phyloP scores from a whole-genome alignment of 169 alveolate species.

The Theileria annulata region DNA sequence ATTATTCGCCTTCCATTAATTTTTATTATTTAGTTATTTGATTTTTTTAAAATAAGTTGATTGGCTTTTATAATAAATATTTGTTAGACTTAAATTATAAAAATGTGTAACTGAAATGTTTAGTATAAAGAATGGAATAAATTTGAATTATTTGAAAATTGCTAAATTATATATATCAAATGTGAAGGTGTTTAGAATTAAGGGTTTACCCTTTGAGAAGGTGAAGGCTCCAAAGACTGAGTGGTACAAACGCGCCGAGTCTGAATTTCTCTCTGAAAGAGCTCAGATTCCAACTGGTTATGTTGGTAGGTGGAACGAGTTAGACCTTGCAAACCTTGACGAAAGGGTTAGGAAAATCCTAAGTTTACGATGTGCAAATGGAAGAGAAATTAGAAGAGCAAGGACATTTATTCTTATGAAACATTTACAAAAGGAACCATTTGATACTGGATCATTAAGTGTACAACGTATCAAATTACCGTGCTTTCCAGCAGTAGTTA shows the following conservation, averaged over 20 bases:
- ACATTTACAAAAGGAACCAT: constrained; percentile 78
- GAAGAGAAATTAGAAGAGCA: constrained; percentile 63
- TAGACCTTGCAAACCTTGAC: constrained; percentile 72
- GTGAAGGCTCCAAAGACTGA: constrained; percentile 84
- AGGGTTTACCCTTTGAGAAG: constrained; percentile 81
- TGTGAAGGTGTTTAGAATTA: constrained; percentile 77
- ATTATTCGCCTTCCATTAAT: not conserved
- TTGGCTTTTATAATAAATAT: too few relatives aligned
- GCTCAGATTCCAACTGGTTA: constrained; percentile 78
- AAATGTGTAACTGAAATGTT: not conserved
- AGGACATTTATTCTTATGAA: constrained; percentile 69
- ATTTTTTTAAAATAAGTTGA: too few relatives aligned
- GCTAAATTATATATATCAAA: constrained; percentile 71
- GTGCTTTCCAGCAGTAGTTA: not conserved
- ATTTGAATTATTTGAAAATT: constrained; percentile 12
- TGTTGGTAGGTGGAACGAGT: constrained; percentile 79
- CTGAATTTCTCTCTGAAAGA: constrained; percentile 82
- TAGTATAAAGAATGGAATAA: constrained; percentile 15
- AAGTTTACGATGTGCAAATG: constrained; percentile 73
- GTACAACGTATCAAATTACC: constrained; percentile 64
- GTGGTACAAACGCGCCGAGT: constrained; percentile 84
- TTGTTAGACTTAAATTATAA: not conserved
- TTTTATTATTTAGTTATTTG: too few relatives aligned
- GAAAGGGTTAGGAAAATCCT: constrained; percentile 66
- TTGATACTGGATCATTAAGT: constrained; percentile 79